A percentile compares a stretch with the other conserved stretches of the same genome.
Conservation (phyloP, 306 rosid species). For the Castanea sativa region DNA sequence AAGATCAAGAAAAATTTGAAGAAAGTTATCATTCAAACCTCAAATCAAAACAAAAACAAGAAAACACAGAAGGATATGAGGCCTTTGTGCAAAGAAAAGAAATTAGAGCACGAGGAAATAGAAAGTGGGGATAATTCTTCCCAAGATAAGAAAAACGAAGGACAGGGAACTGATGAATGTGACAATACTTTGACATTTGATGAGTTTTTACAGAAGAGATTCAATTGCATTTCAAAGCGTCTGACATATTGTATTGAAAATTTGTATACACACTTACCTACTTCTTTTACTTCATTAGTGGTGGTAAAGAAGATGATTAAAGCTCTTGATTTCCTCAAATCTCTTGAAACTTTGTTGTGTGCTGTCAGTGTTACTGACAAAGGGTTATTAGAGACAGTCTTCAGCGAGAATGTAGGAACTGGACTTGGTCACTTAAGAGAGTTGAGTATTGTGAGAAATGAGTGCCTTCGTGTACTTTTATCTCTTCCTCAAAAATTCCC, state of each 20-base stretch:
- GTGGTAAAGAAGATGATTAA: constrained; percentile 22
- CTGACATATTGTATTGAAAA: constrained; percentile 12
- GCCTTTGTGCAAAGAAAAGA: not conserved
- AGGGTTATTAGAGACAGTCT: not conserved
- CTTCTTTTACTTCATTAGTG: constrained; percentile 31
- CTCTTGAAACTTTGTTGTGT: constrained; percentile 12
- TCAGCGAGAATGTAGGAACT: not conserved
- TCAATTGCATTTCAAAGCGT: constrained; percentile 1
- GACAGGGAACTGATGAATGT: not conserved
- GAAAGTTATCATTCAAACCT: not conserved
- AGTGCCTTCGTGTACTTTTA: constrained; percentile 18
- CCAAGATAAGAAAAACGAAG: not conserved
- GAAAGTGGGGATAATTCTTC: not conserved
- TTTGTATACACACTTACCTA: constrained; percentile 44
- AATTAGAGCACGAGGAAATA: not conserved
- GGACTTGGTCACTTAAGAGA: not conserved
- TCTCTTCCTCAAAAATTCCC: constrained; percentile 23
- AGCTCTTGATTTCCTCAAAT: constrained; percentile 30
- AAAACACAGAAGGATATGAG: not conserved
- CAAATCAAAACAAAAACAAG: constrained; percentile 9
- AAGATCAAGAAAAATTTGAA: constrained; percentile 7
- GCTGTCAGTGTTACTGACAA: constrained; percentile 1
- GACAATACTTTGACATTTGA: constrained; percentile 21
- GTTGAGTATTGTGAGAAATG: not conserved
- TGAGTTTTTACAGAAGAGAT: constrained; percentile 17